These are phyloP conservation scores for Prunus fruticosa DNA, from an alignment of 306 rosid genomes.

Conservation along the genomic window DNA sequence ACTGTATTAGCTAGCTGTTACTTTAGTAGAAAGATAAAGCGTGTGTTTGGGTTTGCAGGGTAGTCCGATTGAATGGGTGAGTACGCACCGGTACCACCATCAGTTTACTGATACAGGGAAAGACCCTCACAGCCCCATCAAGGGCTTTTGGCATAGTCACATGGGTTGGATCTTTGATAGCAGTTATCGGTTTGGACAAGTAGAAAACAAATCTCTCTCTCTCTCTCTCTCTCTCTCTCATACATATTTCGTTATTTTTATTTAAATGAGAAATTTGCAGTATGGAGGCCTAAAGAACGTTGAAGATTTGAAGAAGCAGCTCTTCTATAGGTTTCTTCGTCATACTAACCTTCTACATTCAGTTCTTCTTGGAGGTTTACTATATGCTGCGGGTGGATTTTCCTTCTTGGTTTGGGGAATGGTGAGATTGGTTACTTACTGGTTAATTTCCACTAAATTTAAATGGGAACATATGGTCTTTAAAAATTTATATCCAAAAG, in stretches of 20 bases:
- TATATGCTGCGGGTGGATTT: constrained; percentile 65
- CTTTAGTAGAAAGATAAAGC: no score
- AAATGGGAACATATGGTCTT: no score
- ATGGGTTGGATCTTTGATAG: constrained; percentile 77
- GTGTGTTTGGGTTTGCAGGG: constrained; percentile 44
- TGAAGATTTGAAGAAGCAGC: constrained; percentile 67
- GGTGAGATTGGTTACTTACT: constrained; percentile 37
- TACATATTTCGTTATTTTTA: no score
- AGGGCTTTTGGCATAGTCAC: constrained; percentile 88
- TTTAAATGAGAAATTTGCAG: constrained; percentile 30
- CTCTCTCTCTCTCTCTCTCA: no score
- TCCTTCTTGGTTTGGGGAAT: constrained; percentile 88
- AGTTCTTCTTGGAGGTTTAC: constrained; percentile 60
- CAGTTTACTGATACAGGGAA: constrained; percentile 73
- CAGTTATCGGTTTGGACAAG: constrained; percentile 46
- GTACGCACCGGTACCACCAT: constrained; percentile 85
- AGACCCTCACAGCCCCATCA: constrained; percentile 81
- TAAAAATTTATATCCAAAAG: no score
- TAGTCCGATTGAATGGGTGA: constrained; percentile 82
- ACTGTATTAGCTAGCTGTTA: no score
- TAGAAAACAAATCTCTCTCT: constrained; percentile 15
- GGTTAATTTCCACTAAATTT: background rate
- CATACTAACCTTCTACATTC: constrained; percentile 63
- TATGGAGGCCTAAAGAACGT: constrained; percentile 67
- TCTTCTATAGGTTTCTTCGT: constrained; percentile 56